Percentiles rank a stretch among this genome's conserved stretches.
These are phyloP conservation scores for Dalbergia cultrata DNA, from an alignment of 306 rosid genomes.

Conservation along the genomic window DNA sequence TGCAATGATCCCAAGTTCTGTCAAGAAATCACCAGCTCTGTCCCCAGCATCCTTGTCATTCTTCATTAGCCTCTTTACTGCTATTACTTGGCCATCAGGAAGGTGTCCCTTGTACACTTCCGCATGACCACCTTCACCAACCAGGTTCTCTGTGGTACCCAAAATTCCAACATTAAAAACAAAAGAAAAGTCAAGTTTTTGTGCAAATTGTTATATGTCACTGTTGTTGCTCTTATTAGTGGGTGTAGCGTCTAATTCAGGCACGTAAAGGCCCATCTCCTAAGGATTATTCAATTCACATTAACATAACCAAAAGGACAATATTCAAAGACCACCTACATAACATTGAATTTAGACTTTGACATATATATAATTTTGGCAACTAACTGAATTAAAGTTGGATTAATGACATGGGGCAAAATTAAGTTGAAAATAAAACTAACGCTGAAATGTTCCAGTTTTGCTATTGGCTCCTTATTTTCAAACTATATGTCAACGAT, in stretches of 20 bases:
- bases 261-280: background rate
- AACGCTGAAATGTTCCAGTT: background rate
- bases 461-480: background rate
- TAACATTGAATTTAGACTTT: slow-evolving; percentile 18
- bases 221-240: background rate
- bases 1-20: slow-evolving; percentile 93
- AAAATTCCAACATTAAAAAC: slow-evolving; percentile 7
- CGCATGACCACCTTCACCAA: slow-evolving; percentile 97
- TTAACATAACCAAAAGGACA: background rate
- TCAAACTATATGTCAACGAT: slow-evolving; percentile 6
- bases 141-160: slow-evolving; percentile 67
- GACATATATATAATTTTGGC: slow-evolving; percentile 30
- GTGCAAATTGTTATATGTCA: background rate
- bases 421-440: slow-evolving; percentile 10
- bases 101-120: slow-evolving; percentile 85
- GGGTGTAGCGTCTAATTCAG: background rate
- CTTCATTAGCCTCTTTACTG: slow-evolving; percentile 82
- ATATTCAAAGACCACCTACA: slow-evolving; percentile 23
- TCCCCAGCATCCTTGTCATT: slow-evolving; percentile 72
- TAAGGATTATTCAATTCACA: slow-evolving; percentile 1
- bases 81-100: slow-evolving; percentile 74
- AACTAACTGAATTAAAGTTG: slow-evolving; percentile 3
- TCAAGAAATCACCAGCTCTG: slow-evolving; percentile 78
- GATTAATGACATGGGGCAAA: slow-evolving; percentile 5
- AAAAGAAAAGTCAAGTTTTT: background rate